These are phyloP conservation scores for Starmerella vitae DNA, from an alignment of 805 yeast species.

Conservation along the genomic window DNA sequence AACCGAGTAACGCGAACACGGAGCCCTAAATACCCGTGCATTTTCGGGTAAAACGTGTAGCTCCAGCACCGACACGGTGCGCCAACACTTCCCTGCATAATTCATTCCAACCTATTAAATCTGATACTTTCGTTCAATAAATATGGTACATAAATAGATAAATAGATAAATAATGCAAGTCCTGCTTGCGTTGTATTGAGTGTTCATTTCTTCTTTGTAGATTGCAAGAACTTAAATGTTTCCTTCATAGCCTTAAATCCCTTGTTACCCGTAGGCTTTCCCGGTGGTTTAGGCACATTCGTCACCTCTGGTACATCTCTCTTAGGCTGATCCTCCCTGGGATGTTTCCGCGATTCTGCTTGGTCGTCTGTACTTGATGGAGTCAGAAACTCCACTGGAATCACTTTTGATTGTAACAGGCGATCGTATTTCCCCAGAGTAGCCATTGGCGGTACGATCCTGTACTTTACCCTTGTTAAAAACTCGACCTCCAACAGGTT, in stretches of 20 bases:
- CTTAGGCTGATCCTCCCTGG: slow-evolving; percentile 4
- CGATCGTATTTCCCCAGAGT: slow-evolving; percentile 24
- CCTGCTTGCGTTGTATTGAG: neutral
- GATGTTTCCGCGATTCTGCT: slow-evolving; percentile 5
- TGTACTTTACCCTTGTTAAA: slow-evolving; percentile 62
- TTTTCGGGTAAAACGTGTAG: no score
- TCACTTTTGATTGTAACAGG: neutral
- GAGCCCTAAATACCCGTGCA: no score
- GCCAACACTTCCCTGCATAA: no score
- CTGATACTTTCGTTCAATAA: no score
- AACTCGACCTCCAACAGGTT: slow-evolving; percentile 84
- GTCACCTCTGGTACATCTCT: slow-evolving; percentile 1
- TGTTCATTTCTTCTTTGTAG: slow-evolving; percentile 13
- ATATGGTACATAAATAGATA: neutral
- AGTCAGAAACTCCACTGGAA: neutral
- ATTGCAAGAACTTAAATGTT: slow-evolving; percentile 14
- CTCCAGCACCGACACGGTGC: no score
- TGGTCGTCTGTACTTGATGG: neutral
- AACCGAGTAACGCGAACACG: no score
- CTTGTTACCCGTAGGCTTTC: slow-evolving; percentile 9
- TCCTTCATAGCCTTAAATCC: slow-evolving; percentile 17
- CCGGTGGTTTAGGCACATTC: slow-evolving; percentile 5
- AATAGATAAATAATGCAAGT: neutral
- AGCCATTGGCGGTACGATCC: slow-evolving; percentile 42
- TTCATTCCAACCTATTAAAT: no score